Evolutionary conservation across 768 basidiomycete genomes (phyloP), one percentile per base, ranked within the genome.

Genomic region (Sporobolomyces phaffii): DNA sequence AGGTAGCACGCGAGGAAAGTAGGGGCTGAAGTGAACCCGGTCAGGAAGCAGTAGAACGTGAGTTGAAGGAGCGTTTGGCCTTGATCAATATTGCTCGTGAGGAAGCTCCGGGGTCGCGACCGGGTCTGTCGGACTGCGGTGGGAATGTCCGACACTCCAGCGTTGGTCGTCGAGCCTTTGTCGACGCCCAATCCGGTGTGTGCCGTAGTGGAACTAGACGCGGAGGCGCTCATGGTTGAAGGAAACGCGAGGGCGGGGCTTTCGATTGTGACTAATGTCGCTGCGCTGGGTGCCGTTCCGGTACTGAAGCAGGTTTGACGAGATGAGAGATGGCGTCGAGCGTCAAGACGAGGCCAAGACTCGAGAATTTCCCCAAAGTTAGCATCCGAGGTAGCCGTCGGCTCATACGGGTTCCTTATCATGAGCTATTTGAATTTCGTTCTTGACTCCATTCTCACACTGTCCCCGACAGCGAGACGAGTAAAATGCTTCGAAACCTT

Each of bases 1-100:
- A 90, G 84, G 76, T 85, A 90, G 51, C 89, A 80, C 3, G 89
- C 86, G 48, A 87, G 84, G 79, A 90, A 90, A 5, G 84, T 85
- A 33, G 90, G 80, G 2, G 83, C 83, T 73, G 88, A 86, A 13
- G 69, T 65, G 63, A 65, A 75, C 14, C 74, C 74, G 2, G 74
- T 75, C 44, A 75, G 49, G 56, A 75, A 72, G 63, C 73, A 72
- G 48, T 60, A 72, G 18, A 34, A 38, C 38, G 53, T 43, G 13
- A 75, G 45, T 34, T 72, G 71, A 34, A 60, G 52, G 22, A 68
- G 50, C 11, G 56, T 53, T 41, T 38, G 33, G 28, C 54, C 51
- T 38, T 43, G 45, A 57, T 72, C 64, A 64, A 69, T 49, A 41
- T 72, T 68, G 24, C 38, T 13, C 20, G n/a, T 11, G 15, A 68